phyloP scores from a whole-genome alignment of 495 filamentous ascomycete genomes.

The Penicillium canescens region DNA sequence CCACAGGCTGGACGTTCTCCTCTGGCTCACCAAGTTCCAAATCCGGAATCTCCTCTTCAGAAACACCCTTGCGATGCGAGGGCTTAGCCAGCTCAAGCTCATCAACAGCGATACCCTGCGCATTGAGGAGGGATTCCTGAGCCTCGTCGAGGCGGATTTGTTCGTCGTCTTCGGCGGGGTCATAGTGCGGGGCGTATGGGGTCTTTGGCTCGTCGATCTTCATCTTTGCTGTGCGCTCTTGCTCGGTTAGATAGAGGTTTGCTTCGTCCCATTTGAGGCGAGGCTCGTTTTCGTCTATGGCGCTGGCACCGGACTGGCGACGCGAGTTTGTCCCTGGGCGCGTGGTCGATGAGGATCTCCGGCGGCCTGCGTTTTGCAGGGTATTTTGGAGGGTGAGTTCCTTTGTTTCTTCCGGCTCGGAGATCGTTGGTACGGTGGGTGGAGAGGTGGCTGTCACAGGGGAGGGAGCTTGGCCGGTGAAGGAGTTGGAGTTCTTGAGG shows the following conservation, averaged over 20 bases:
- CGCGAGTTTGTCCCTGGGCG: constrained; percentile 62
- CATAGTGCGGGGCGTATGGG: constrained; percentile 87
- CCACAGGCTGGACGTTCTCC: constrained; percentile 47
- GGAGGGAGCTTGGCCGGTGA: constrained; percentile 4
- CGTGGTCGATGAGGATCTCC: constrained; percentile 74
- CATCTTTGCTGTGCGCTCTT: constrained; percentile 93
- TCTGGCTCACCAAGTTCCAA: constrained; percentile 95
- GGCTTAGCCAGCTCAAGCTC: constrained; percentile 59
- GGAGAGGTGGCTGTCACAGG: constrained; percentile 17
- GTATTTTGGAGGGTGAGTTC: constrained; percentile 93
- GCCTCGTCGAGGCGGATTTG: constrained; percentile 54
- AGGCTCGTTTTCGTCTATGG: constrained; percentile 57
- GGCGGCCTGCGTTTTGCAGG: constrained; percentile 87
- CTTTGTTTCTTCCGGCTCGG: constrained; percentile 55
- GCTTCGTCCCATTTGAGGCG: constrained; percentile 98
- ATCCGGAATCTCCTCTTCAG: constrained; percentile 83
- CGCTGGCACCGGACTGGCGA: constrained; percentile 59
- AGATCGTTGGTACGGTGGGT: constrained; percentile 27
- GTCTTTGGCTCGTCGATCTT: constrained; percentile 99
- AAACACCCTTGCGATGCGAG: constrained; percentile 35
- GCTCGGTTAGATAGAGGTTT: constrained; percentile 93
- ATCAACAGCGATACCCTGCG: constrained; percentile 61
- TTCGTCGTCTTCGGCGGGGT: constrained; percentile 82
- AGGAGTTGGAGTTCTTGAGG: constrained; percentile 78
- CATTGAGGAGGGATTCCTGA: constrained; percentile 50